Base-by-base conservation (phyloP, 2,329 filamentous ascomycete genomes). In the Lojkania enalia region DNA sequence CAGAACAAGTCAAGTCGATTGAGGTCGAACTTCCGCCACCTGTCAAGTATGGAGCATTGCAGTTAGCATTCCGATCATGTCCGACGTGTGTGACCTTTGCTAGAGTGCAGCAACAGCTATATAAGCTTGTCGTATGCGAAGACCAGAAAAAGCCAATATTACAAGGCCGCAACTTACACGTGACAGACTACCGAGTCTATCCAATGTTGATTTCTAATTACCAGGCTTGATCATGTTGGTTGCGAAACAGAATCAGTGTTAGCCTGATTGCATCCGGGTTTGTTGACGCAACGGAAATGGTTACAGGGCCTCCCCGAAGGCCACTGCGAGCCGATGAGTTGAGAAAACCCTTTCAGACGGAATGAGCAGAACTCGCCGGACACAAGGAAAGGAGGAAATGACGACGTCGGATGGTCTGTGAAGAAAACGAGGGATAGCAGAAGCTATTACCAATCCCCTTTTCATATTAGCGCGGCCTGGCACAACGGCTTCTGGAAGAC, bases 371-470 rank as follows among this genome's bases (percentile, higher is more conserved):
- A 27, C 7, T n/a, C 7, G 23, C n/a, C 23, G 23, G n/a, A 27
- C 5, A 40, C 12, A 25, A 23, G 21, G 29, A 37, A 35, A 39
- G 38, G 35, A 44, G 36, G 19, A 39, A 42, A 21, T 15, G 31
- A 39, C 25, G n/a, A n/a, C n/a, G 14, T 15, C 15, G 33, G 19
- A 15, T 12, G 16, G 33, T 21, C 6, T n/a, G n/a, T 20, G 5
- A 21, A 21, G 33, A 36, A 15, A 19, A 11, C 35, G 43, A 47
- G 20, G 41, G 30, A 48, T 46, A 46, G 36, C 36, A 44, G 49
- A 25, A 51, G 59, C 42, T 46, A 59, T 61, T 62, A 63, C 61
- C 60, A 61, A 67, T 65, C 61, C 62, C 49, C 48, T 57, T 62
- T 58, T 42, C 41, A 53, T 51, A 20, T 51, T 67, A 64, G 65